Evolutionary conservation across 192 early-diverging fungal genomes (phyloP), one percentile per base, ranked within the genome.

Genomic region (Cladochytrium replicatum): DNA sequence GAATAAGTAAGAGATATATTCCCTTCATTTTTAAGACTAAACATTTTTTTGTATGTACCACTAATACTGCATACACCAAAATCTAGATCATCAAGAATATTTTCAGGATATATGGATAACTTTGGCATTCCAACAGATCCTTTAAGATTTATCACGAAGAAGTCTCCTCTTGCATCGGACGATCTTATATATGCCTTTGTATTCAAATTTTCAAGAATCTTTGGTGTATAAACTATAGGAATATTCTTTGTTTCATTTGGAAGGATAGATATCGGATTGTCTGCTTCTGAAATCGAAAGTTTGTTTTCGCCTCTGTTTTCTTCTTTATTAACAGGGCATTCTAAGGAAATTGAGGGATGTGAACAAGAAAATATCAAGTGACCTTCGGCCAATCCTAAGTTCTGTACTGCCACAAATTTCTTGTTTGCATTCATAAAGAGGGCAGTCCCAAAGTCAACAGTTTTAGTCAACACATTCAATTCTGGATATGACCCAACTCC

Each of bases 401-500:
- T 80, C 59, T 74, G 52, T 13, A 80, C 67, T 4, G 26, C 28
- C 7, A 80, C 63, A 0, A 55, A 55, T 32, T 61, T 53, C 21
- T 43, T 22, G 50, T 80, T 80, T 15, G 48, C 57, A 11, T 51
- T 69, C 41, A 59, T 62, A 46, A 61, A 80, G 1, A 80, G 54
- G 3, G 77, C 77, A 3, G 63, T 69, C 4, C 72, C 72, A 48
- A 80, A 80, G 47, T 80, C 77, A 1, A 80, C 60, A 4, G 58
- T 54, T 34, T 61, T 67, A 7, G 77, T 69, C 21, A 68, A 41
- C 5, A 76, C 71, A 7, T 67, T 46, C 11, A 80, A 55, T 38
- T 80, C 71, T 4, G 77, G 77, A 49, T 80, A 80, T 21, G 68
- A 66, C 27, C 71, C 77, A 41, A 54, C 57, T 28, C 77, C 77